These are phyloP conservation scores for Bathelium albidoporum DNA, from an alignment of 495 filamentous ascomycete species.

Conservation along the genomic window DNA sequence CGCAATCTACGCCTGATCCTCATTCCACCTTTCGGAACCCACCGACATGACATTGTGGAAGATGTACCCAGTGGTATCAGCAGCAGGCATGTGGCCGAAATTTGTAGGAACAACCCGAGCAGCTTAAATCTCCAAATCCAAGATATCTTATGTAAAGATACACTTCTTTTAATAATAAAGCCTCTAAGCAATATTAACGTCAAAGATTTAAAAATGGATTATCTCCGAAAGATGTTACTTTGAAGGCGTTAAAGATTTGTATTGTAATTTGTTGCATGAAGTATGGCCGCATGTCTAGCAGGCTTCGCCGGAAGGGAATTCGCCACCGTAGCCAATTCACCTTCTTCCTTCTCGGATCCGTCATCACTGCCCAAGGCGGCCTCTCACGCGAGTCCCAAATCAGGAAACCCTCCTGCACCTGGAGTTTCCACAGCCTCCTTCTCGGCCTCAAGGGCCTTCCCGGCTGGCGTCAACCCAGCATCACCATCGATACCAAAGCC, in stretches of 20 bases:
- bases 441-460: neutral
- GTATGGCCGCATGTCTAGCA: too few species aligned
- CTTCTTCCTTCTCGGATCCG: neutral
- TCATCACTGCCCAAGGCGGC: neutral
- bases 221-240: too few species aligned
- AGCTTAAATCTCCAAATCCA: too few species aligned
- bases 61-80: neutral
- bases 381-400: neutral
- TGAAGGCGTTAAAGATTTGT: too few species aligned
- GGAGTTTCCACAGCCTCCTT: neutral
- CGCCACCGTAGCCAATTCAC: neutral
- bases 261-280: too few species aligned
- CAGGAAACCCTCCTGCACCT: neutral
- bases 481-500: neutral
- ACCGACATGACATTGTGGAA: neutral
- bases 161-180: too few species aligned
- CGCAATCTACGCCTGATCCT: neutral
- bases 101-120: too few species aligned
- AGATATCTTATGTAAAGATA: too few species aligned
- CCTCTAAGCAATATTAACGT: too few species aligned
- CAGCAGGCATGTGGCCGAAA: too few species aligned
- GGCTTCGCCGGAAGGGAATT: neutral
- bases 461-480: neutral
- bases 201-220: too few species aligned
- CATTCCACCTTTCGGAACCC: neutral